Evolutionary conservation across 306 rosid genomes (phyloP).

Genomic region (Abrus precatorius): DNA sequence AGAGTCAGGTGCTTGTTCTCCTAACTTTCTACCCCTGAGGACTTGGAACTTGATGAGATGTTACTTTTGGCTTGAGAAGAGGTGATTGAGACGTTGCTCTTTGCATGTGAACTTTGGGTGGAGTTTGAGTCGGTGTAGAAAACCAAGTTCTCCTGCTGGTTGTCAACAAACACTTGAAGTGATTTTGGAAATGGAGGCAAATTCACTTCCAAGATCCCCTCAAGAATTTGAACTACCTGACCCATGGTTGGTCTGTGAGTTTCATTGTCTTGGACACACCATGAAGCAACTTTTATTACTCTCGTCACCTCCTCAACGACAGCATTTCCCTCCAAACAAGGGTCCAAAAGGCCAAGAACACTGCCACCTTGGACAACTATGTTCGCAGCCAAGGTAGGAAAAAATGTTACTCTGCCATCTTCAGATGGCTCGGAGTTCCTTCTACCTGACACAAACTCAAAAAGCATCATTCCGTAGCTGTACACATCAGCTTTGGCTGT

Average conservation of each 20-base stretch:
- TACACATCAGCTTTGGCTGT: conserved; percentile 65
- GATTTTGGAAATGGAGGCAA: conserved; percentile 58
- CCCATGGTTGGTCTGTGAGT: conserved; percentile 59
- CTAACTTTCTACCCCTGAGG: conserved; percentile 39
- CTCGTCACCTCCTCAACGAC: conserved; percentile 51
- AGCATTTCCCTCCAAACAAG: conserved; percentile 49
- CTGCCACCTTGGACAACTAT: conserved; percentile 47
- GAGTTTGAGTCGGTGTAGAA: conserved; percentile 63
- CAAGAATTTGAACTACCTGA: conserved; percentile 66
- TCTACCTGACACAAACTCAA: conserved; percentile 60
- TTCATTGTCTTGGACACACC: conserved; percentile 73
- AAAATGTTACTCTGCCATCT: conserved; percentile 48
- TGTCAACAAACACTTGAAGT: conserved; percentile 52
- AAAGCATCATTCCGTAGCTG: conserved; percentile 69
- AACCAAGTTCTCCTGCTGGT: conserved; percentile 40
- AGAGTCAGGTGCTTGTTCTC: not conserved
- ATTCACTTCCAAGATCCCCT: conserved; percentile 51
- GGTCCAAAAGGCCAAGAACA: conserved; percentile 48
- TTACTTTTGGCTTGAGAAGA: conserved; percentile 49
- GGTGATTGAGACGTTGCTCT: conserved; percentile 40
- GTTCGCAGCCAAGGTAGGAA: conserved; percentile 52
- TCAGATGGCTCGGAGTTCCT: conserved; percentile 58
- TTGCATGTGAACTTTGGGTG: conserved; percentile 54
- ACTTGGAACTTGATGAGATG: conserved; percentile 29
- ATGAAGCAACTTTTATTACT: conserved; percentile 58